phyloP scores from a whole-genome alignment of 2,329 filamentous ascomycete genomes.

The Botrytis fragariae region DNA sequence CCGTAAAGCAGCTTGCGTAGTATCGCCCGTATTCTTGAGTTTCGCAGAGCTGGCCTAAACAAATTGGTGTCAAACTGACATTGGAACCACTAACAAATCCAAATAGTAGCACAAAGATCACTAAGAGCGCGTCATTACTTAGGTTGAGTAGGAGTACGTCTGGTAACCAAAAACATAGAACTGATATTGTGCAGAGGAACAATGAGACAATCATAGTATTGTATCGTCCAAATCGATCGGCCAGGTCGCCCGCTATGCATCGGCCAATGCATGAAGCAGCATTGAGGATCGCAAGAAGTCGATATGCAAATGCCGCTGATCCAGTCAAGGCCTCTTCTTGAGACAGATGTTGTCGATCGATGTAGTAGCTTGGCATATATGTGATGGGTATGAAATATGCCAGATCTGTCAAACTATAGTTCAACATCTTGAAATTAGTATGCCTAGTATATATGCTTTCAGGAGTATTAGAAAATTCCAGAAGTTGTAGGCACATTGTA shows the following conservation, averaged over 20 bases:
- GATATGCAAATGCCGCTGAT: conserved; percentile 60
- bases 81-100: conserved; percentile 79
- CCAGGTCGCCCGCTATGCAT: conserved; percentile 72
- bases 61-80: conserved; percentile 79
- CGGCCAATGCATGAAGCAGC: conserved; percentile 78
- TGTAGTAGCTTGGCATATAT: conserved; percentile 56
- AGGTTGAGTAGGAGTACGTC: conserved; percentile 40
- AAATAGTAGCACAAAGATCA: conserved; percentile 69
- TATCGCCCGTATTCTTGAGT: conserved; percentile 81
- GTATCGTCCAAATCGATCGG: conserved; percentile 79
- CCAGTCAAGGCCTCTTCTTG: not conserved
- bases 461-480: not conserved
- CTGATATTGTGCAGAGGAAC: conserved; percentile 43
- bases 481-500: not conserved
- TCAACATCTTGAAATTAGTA: not conserved
- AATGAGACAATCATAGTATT: conserved; percentile 76
- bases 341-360: not conserved
- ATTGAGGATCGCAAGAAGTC: conserved; percentile 82
- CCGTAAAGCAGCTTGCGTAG: conserved; percentile 79
- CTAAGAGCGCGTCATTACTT: conserved; percentile 46
- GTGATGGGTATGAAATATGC: conserved; percentile 77
- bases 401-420: conserved; percentile 59
- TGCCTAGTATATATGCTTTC: not conserved
- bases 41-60: conserved; percentile 75
- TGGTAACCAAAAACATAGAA: conserved; percentile 72